Base-by-base conservation (phyloP, 768 basidiomycete genomes). In the Serendipita indica region DNA sequence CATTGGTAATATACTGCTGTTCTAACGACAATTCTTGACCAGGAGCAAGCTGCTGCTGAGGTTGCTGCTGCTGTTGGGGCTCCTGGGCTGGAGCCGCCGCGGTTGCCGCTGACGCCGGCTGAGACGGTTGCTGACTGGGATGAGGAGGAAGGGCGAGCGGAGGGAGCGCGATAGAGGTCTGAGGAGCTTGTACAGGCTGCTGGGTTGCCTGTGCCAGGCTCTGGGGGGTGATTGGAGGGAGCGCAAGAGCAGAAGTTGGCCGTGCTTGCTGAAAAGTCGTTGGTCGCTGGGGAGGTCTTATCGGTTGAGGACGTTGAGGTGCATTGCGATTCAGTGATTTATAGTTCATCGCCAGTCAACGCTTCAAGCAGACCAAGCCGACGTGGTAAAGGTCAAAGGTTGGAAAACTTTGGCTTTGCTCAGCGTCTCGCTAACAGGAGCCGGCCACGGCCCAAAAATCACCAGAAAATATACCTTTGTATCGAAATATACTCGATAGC, bases 1-100 rank as follows among this genome's bases (percentile, higher is more conserved):
- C 92, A 39, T 91, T 90, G 14, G 92, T 96, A 65, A 97, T 94
- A 69, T 94, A 88, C 65, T 91, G 89, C 62, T 91, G 89, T 70
- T 91, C 89, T 37, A 65, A 60, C 33, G 63, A 63, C 59, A 64
- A 57, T 57, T 39, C 60, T 30, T 54, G 49, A 33, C 49, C 49
- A 33, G 49, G 49, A 54, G 32, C 49, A 25, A 54, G 49, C 32
- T 54, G 49, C n/a, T 22, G 22, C 25, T 54, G 49, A 25, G 10
- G 49, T 28, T 27, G 22, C 30, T 54, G 49, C 32, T 18, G 25
- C 32, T 54, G 22, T 33, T 54, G 49, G n/a, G 7, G 49, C 25
- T 54, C 16, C 43, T 46, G 43, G 16, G 22, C 22, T 30, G 20
- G 49, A 27, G 22, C 25, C 49, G 20, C 22, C 10, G 49, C 1